Conservation (phyloP, 345 rosid species). For the Linum usitatissimum region DNA sequence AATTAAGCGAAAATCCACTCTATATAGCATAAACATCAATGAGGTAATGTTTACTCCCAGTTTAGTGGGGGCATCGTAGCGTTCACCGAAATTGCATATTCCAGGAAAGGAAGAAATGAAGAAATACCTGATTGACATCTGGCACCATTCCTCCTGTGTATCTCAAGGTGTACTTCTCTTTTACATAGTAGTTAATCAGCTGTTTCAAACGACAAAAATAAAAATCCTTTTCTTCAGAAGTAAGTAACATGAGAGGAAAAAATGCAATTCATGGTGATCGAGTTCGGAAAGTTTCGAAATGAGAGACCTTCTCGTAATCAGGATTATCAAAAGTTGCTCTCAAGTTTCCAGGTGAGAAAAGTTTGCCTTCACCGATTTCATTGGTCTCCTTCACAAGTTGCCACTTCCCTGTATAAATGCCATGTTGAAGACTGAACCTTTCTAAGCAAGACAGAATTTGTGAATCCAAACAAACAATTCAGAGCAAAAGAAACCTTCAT, state of each 20-base stretch:
- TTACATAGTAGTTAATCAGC: constrained; percentile 80
- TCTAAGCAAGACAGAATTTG: neutral
- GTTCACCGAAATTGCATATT: neutral
- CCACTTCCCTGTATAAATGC: constrained; percentile 65
- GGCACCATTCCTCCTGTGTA: constrained; percentile 99
- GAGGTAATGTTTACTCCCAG: too few species aligned
- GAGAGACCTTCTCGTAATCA: constrained; percentile 52
- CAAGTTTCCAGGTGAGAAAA: constrained; percentile 95
- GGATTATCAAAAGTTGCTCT: constrained; percentile 92
- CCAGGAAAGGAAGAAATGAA: neutral
- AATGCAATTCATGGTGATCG: neutral
- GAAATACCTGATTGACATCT: constrained; percentile 71
- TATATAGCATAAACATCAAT: too few species aligned
- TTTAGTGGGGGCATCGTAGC: too few species aligned
- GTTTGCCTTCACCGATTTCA: constrained; percentile 76
- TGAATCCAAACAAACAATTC: neutral
- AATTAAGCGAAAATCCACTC: too few species aligned
- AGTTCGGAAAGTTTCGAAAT: neutral
- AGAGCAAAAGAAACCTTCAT: constrained; percentile 53
- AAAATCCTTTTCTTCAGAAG: neutral
- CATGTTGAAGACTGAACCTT: neutral
- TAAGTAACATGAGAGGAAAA: neutral
- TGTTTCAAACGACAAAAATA: constrained; percentile 14
- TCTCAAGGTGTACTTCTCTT: constrained; percentile 87
- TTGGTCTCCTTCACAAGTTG: constrained; percentile 88